These are phyloP conservation scores for Carpinus fangiana DNA, from an alignment of 306 rosid species.

Conservation along the genomic window DNA sequence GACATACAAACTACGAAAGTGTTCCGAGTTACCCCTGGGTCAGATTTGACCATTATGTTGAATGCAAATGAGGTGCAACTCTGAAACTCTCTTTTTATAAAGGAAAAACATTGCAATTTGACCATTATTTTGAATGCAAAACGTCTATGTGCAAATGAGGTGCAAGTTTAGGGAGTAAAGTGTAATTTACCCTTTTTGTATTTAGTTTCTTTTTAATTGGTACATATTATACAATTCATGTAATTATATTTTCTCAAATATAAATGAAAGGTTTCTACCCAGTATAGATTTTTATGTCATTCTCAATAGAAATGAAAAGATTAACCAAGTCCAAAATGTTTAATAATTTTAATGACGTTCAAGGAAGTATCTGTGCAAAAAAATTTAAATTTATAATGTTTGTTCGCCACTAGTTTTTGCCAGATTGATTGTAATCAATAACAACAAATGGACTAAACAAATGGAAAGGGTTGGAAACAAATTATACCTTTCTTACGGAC, in stretches of 20 bases:
- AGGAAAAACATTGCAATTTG: too few species aligned
- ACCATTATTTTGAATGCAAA: too few species aligned
- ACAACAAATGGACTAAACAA: background rate
- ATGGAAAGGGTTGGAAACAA: conserved; percentile 9
- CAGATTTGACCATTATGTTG: too few species aligned
- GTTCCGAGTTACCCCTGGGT: too few species aligned
- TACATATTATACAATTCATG: background rate
- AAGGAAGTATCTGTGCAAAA: background rate
- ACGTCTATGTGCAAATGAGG: background rate
- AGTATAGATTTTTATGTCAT: too few species aligned
- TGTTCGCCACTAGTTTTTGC: too few species aligned
- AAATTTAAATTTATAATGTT: background rate
- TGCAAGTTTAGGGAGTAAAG: background rate
- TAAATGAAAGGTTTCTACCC: background rate
- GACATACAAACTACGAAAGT: too few species aligned
- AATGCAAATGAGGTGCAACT: too few species aligned
- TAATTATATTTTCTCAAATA: background rate
- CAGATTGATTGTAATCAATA: too few species aligned
- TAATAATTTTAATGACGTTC: background rate
- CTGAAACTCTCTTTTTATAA: too few species aligned
- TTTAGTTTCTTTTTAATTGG: background rate
- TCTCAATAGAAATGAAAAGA: too few species aligned
- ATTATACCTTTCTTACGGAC: conserved; percentile 78
- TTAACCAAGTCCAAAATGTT: background rate
- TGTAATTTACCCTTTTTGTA: background rate